Evolutionary conservation across 2,329 filamentous ascomycete species (phyloP).

Genomic region (Dryadomyces quercivorus): DNA sequence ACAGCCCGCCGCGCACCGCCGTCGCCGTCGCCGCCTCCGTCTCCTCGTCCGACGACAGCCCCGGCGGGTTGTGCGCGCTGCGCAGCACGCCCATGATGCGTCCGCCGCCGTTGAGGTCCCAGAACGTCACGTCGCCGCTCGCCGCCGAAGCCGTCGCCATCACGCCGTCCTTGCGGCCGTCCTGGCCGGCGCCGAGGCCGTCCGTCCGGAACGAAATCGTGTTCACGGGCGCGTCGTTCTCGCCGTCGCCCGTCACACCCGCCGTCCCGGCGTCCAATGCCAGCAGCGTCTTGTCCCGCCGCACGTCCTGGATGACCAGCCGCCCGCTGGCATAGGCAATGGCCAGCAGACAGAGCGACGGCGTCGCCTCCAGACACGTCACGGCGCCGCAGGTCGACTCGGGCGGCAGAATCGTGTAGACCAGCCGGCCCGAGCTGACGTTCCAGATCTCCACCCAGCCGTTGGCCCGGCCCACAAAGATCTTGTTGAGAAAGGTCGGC

Average conservation of each 20-base stretch:
- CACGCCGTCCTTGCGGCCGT: conserved; percentile 74
- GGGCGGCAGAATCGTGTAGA: conserved; percentile 79
- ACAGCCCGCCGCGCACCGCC: conserved; percentile 63
- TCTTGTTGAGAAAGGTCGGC: conserved; percentile 93
- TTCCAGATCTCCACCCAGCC: conserved; percentile 97
- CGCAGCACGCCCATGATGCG: conserved; percentile 77
- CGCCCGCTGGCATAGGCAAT: conserved; percentile 76
- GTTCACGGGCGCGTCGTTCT: conserved; percentile 51
- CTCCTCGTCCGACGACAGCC: conserved; percentile 12
- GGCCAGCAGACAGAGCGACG: conserved; percentile 73
- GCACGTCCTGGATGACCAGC: conserved; percentile 69
- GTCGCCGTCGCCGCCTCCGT: too few relatives aligned
- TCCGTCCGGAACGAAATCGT: conserved; percentile 88
- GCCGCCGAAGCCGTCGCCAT: conserved; percentile 79
- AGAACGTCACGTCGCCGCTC: conserved; percentile 84
- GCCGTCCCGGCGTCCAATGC: conserved; percentile 50
- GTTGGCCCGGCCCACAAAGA: conserved; percentile 78
- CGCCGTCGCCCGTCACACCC: conserved; percentile 13
- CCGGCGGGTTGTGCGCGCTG: conserved; percentile 74
- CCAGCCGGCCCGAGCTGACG: conserved; percentile 76
- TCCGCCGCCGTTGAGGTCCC: conserved; percentile 86
- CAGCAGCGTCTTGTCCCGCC: conserved; percentile 62
- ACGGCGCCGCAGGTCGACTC: conserved; percentile 62
- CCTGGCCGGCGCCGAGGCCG: conserved; percentile 73
- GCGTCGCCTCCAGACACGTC: conserved; percentile 75